phyloP scores from a whole-genome alignment of 148 eudicot genomes.

The Chenopodium quinoa region DNA sequence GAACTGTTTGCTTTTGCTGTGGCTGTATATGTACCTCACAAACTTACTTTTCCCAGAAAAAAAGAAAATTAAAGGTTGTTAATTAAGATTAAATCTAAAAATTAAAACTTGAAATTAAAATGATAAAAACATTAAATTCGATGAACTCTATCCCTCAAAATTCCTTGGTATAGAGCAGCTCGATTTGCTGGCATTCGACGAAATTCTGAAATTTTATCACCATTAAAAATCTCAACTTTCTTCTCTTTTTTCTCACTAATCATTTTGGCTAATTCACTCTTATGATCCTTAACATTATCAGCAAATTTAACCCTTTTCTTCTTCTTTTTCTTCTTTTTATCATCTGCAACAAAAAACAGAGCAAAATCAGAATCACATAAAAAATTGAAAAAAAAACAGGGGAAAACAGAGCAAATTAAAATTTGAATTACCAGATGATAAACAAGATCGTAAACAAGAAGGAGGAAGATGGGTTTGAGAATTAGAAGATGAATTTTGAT shows the following conservation, averaged over 20 bases:
- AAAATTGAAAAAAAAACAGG: not conserved
- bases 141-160: constrained; percentile 51
- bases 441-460: constrained; percentile 40
- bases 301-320: constrained; percentile 68
- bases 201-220: constrained; percentile 8
- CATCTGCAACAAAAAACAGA: constrained; percentile 14
- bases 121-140: constrained; percentile 38
- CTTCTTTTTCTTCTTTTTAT: constrained; percentile 40
- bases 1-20: not conserved
- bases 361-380: constrained; percentile 1
- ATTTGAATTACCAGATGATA: constrained; percentile 42
- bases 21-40: not conserved
- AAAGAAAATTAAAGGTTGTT: not conserved
- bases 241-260: constrained; percentile 7
- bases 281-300: constrained; percentile 41
- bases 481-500: constrained; percentile 14
- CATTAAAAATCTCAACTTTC: not conserved
- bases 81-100: not conserved
- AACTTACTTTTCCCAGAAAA: not conserved
- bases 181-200: constrained; percentile 54
- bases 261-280: not conserved
- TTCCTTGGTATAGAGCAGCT: constrained; percentile 56
- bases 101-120: not conserved
- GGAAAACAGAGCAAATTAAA: constrained; percentile 11
- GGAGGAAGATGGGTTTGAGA: constrained; percentile 8